These are phyloP conservation scores for Lipomyces yamadae DNA, from an alignment of 805 yeast species.

Conservation along the genomic window DNA sequence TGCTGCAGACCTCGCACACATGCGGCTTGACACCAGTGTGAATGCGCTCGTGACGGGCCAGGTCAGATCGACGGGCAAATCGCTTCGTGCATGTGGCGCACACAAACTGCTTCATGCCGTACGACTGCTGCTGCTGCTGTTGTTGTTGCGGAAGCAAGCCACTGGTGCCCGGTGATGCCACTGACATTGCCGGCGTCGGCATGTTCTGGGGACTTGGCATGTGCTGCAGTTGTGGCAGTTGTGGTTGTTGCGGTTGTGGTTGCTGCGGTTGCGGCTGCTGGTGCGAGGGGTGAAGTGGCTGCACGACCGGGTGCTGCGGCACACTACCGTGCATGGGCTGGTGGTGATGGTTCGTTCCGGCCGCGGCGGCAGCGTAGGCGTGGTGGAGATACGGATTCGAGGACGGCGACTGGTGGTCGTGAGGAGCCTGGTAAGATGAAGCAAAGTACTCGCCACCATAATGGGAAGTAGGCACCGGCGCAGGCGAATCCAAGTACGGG, in stretches of 20 bases:
- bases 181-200: constrained; percentile 16
- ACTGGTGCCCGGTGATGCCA: background rate
- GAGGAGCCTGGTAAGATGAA: constrained; percentile 7
- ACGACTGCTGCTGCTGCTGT: constrained; percentile 7
- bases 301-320: background rate
- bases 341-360: constrained; percentile 17
- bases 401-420: constrained; percentile 8
- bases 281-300: constrained; percentile 7
- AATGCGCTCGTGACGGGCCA: constrained; percentile 76
- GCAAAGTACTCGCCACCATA: constrained; percentile 10
- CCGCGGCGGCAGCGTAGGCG: constrained; percentile 31
- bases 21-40: constrained; percentile 55
- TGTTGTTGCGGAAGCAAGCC: background rate
- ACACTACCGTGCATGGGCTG: background rate
- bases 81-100: constrained; percentile 61
- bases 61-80: constrained; percentile 78
- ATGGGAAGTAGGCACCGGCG: constrained; percentile 10
- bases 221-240: constrained; percentile 4
- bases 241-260: background rate
- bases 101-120: constrained; percentile 40
- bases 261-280: constrained; percentile 13
- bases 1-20: constrained; percentile 62
- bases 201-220: constrained; percentile 5
- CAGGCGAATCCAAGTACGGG: constrained; percentile 16
- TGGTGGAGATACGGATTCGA: constrained; percentile 5